Conservation (phyloP, 495 filamentous ascomycete genomes). For the Aspergillus sclerotioniger region DNA sequence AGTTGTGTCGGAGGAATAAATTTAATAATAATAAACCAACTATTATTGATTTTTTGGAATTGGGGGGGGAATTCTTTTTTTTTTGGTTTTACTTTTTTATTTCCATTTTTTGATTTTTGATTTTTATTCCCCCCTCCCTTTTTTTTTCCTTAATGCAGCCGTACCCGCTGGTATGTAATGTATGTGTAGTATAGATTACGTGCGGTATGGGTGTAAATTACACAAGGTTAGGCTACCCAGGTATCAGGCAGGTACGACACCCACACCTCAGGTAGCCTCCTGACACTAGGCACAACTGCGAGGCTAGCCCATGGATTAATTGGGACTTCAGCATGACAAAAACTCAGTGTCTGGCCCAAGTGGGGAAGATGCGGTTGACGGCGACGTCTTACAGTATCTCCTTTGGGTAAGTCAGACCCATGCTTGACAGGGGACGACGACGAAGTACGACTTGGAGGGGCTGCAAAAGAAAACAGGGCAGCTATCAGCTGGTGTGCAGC, state of each 20-base stretch:
- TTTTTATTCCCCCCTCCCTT: conserved; percentile 9
- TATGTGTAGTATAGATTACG: conserved; percentile 4
- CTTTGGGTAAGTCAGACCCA: conserved; percentile 21
- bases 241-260: not conserved
- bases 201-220: not conserved
- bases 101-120: conserved; percentile 8
- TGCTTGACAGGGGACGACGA: conserved; percentile 14
- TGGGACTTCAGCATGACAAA: not conserved
- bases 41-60: conserved; percentile 8
- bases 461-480: conserved; percentile 12
- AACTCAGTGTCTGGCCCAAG: conserved; percentile 4
- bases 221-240: not conserved
- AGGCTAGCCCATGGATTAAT: not conserved
- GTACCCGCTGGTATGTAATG: conserved; percentile 12
- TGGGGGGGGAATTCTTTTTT: not conserved
- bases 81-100: not conserved
- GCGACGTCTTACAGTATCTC: conserved; percentile 15
- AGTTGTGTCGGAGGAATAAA: conserved; percentile 36
- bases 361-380: conserved; percentile 11
- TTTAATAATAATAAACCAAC: conserved; percentile 11
- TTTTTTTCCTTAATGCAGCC: conserved; percentile 10
- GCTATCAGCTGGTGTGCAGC: conserved; percentile 11
- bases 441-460: conserved; percentile 2
- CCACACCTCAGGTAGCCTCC: not conserved
- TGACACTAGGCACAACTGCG: not conserved